Conservation (phyloP, 2,329 filamentous ascomycete genomes). For the Karstenula rhodostoma region DNA sequence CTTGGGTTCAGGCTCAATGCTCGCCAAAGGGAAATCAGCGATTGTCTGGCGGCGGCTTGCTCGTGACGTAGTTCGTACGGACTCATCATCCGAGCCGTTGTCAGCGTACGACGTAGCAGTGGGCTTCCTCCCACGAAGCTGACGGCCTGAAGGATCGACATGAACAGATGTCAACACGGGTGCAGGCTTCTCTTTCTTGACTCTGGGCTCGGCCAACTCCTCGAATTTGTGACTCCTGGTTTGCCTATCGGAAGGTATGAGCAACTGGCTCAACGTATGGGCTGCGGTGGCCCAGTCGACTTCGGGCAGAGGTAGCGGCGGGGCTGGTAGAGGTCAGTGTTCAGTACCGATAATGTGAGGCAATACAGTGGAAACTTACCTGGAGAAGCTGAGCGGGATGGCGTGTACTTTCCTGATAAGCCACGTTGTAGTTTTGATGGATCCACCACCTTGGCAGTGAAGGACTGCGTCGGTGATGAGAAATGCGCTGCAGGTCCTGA, state of each 20-base stretch:
- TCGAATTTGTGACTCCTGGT: slow-evolving; percentile 79
- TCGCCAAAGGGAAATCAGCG: slow-evolving; percentile 44
- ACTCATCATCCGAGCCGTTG: slow-evolving; percentile 55
- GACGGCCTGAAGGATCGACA: slow-evolving; percentile 63
- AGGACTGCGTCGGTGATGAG: slow-evolving; percentile 87
- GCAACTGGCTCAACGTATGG: slow-evolving; percentile 79
- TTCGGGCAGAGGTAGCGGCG: slow-evolving; percentile 77
- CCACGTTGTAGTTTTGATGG: slow-evolving; percentile 71
- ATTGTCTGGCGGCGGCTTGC: slow-evolving; percentile 51
- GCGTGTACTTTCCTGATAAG: slow-evolving; percentile 58
- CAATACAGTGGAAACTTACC: neutral
- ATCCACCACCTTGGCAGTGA: slow-evolving; percentile 78
- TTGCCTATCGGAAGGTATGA: slow-evolving; percentile 79
- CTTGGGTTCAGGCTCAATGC: slow-evolving; percentile 32
- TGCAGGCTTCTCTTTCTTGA: slow-evolving; percentile 61
- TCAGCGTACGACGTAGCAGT: slow-evolving; percentile 59
- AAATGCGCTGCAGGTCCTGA: slow-evolving; percentile 73
- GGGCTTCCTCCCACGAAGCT: slow-evolving; percentile 74
- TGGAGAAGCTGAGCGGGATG: slow-evolving; percentile 3
- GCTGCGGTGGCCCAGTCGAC: slow-evolving; percentile 87
- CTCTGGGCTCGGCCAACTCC: slow-evolving; percentile 72
- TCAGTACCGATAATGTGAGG: neutral
- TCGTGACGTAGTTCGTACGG: slow-evolving; percentile 33
- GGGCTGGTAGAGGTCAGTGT: slow-evolving; percentile 48
- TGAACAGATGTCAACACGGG: slow-evolving; percentile 42